Percentiles rank a stretch among this genome's conserved stretches.
Evolutionary conservation across 495 filamentous ascomycete genomes (phyloP).

Genomic region (Aspergillus sparsus): DNA sequence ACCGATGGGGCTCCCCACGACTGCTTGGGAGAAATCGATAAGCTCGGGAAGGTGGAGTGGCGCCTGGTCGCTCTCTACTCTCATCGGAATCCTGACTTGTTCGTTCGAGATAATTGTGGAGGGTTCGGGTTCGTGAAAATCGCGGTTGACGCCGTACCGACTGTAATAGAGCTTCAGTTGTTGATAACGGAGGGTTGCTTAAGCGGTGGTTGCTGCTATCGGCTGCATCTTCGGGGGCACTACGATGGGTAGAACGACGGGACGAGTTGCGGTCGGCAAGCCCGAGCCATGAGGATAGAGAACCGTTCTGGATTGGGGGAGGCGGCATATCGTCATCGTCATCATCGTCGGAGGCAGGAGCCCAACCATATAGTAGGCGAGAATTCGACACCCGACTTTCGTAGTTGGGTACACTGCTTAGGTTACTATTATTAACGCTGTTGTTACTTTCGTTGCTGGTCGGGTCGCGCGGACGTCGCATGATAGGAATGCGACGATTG

Average conservation of each 20-base stretch:
- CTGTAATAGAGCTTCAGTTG: conserved; percentile 50
- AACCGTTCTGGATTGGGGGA: conserved; percentile 30
- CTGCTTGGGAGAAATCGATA: conserved; percentile 40
- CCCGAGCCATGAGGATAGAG: conserved; percentile 33
- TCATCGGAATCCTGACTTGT: conserved; percentile 36
- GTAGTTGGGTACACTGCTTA: conserved; percentile 43
- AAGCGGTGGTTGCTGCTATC: conserved; percentile 26
- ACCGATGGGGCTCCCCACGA: conserved; percentile 34
- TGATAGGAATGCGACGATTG: conserved; percentile 47
- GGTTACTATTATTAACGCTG: conserved; percentile 17
- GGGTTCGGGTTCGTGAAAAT: conserved; percentile 45
- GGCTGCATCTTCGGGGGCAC: conserved; percentile 24
- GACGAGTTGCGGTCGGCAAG: conserved; percentile 34
- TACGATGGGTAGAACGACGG: conserved; percentile 33
- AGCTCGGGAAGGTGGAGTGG: conserved; percentile 32
- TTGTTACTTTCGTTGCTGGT: conserved; percentile 17
- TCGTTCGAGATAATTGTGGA: conserved; percentile 50
- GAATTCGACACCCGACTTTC: conserved; percentile 50
- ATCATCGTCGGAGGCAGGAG: conserved; percentile 57
- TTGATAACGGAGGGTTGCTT: conserved; percentile 28
- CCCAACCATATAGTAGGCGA: conserved; percentile 61
- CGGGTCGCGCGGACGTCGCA: conserved; percentile 38
- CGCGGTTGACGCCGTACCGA: conserved; percentile 51
- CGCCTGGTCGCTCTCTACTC: conserved; percentile 29
- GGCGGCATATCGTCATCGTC: conserved; percentile 43